phyloP scores from a whole-genome alignment of 129 eudicot genomes.

The Heracleum sosnowskyi region DNA sequence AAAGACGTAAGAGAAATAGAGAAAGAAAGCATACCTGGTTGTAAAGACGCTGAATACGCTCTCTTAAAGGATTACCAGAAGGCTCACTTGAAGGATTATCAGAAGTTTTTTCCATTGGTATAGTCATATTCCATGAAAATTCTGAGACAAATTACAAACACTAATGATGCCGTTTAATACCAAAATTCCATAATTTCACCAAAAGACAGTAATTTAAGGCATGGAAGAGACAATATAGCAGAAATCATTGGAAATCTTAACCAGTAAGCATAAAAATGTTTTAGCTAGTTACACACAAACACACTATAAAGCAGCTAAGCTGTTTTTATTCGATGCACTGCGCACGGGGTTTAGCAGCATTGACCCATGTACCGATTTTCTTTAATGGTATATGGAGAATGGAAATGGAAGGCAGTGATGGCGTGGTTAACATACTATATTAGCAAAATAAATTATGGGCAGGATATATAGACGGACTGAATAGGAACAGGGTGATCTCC shows the following conservation, averaged over 20 bases:
- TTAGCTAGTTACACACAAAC: background rate
- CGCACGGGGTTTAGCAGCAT: background rate
- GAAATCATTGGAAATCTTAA: background rate
- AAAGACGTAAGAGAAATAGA: background rate
- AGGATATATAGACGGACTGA: too few relatives aligned
- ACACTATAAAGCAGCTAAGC: background rate
- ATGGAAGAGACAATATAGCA: background rate
- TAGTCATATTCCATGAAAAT: slow-evolving; percentile 68
- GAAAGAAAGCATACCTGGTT: slow-evolving; percentile 46
- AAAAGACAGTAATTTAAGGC: slow-evolving; percentile 1
- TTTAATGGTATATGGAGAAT: background rate
- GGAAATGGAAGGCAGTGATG: background rate
- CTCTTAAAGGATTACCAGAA: slow-evolving; percentile 38
- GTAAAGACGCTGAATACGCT: slow-evolving; percentile 60
- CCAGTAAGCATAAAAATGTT: background rate
- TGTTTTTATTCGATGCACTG: background rate
- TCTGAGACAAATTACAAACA: slow-evolving; percentile 17
- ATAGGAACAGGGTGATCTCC: background rate
- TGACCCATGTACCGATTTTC: background rate
- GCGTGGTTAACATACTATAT: too few relatives aligned
- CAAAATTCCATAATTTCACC: slow-evolving; percentile 21
- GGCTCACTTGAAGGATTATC: slow-evolving; percentile 44
- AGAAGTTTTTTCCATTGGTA: slow-evolving; percentile 65
- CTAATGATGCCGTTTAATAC: slow-evolving; percentile 26
- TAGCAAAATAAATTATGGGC: too few relatives aligned